A percentile compares a stretch with the other conserved stretches of the same genome.
phyloP scores from a whole-genome alignment of 2,329 filamentous ascomycete genomes.

The Blastomyces parvus region DNA sequence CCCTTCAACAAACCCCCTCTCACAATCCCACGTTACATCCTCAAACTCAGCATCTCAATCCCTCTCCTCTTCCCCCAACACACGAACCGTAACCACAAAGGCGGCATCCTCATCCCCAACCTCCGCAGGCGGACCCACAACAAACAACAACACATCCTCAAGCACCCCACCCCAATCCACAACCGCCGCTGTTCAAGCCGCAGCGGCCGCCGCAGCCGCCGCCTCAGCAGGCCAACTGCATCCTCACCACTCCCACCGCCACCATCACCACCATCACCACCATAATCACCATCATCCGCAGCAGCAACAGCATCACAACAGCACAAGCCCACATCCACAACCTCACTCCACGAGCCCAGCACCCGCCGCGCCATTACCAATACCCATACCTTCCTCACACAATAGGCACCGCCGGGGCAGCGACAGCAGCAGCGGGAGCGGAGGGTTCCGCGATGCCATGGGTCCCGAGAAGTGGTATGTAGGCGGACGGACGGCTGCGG shows the following conservation, averaged over 20 bases:
- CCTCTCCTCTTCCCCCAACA: slow-evolving; percentile 32
- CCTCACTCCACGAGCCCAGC: slow-evolving; percentile 17
- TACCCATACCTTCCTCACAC: slow-evolving; percentile 28
- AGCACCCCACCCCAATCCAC: slow-evolving; percentile 15
- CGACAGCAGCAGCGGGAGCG: slow-evolving; percentile 39
- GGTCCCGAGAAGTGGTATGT: slow-evolving; percentile 45
- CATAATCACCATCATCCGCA: slow-evolving; percentile 22
- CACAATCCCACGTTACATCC: slow-evolving; percentile 26
- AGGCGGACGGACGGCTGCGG: slow-evolving; percentile 38
- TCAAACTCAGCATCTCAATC: slow-evolving; percentile 31
- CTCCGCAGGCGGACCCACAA: slow-evolving; percentile 13
- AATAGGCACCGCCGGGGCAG: slow-evolving; percentile 38
- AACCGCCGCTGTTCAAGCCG: slow-evolving; percentile 31
- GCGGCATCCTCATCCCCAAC: slow-evolving; percentile 23
- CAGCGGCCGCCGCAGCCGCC: slow-evolving; percentile 19
- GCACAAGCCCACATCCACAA: slow-evolving; percentile 15
- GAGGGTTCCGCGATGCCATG: slow-evolving; percentile 40
- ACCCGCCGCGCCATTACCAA: slow-evolving; percentile 27
- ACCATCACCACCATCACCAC: slow-evolving; percentile 33
- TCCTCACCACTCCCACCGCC: slow-evolving; percentile 31
- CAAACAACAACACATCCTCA: slow-evolving; percentile 16
- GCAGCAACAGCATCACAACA: slow-evolving; percentile 20
- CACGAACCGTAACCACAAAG: slow-evolving; percentile 43
- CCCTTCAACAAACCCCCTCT: slow-evolving; percentile 22
- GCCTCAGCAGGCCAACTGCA: slow-evolving; percentile 18